Conservation (phyloP, 1,139 yeast genomes). For the Kodamaea fungicola region DNA sequence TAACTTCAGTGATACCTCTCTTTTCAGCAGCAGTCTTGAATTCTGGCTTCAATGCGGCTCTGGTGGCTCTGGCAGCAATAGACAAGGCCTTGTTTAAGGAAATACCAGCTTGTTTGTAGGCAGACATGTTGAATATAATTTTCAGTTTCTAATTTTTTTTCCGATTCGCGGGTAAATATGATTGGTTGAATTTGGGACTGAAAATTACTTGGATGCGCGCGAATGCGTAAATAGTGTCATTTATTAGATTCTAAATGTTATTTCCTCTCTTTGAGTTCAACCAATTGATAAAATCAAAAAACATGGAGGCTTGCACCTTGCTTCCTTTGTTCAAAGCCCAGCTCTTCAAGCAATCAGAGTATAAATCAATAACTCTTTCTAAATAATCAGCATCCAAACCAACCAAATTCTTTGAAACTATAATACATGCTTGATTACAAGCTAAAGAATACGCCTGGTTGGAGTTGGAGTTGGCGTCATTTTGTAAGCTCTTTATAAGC, state of each 20-base stretch:
- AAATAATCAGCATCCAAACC: slow-evolving; percentile 27
- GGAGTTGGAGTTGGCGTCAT: slow-evolving; percentile 42
- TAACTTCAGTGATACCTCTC: slow-evolving; percentile 76
- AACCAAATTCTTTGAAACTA: slow-evolving; percentile 55
- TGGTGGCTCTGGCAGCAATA: slow-evolving; percentile 85
- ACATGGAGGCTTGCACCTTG: slow-evolving; percentile 57
- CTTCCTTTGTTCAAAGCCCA: slow-evolving; percentile 56
- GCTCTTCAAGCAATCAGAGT: slow-evolving; percentile 49
- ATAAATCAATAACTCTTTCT: slow-evolving; percentile 49
- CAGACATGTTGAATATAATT: slow-evolving; percentile 45
- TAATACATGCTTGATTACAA: slow-evolving; percentile 60
- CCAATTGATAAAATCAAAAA: slow-evolving; percentile 83
- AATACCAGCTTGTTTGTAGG: slow-evolving; percentile 85
- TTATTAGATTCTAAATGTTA: background rate
- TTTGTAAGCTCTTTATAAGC: slow-evolving; percentile 30
- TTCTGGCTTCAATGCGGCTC: slow-evolving; percentile 88
- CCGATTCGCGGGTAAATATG: slow-evolving; percentile 4
- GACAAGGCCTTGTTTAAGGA: slow-evolving; percentile 88
- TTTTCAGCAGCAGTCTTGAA: slow-evolving; percentile 70
- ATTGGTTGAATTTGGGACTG: slow-evolving; percentile 6
- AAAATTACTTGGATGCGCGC: slow-evolving; percentile 1
- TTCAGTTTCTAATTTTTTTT: slow-evolving; percentile 6
- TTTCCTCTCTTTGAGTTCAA: slow-evolving; percentile 41
- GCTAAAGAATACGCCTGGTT: slow-evolving; percentile 52
- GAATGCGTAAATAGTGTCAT: too few species aligned